These are phyloP conservation scores for Ilex aquifolium DNA, from an alignment of 257 asterid species.

Conservation along the genomic window DNA sequence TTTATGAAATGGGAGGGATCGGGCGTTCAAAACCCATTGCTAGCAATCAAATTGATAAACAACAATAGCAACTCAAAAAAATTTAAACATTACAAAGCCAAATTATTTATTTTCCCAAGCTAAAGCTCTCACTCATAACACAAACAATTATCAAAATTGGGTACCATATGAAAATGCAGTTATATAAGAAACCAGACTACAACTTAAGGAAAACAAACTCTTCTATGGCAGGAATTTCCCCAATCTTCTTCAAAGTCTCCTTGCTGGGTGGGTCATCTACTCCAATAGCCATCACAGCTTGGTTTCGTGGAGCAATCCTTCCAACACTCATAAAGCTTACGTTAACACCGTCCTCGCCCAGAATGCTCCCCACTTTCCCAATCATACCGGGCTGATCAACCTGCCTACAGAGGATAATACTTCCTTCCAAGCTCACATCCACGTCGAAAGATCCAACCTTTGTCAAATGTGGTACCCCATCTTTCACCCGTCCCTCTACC, in stretches of 20 bases:
- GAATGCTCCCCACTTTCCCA: constrained; percentile 77
- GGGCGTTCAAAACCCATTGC: background rate
- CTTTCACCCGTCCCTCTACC: constrained; percentile 84
- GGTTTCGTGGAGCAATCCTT: constrained; percentile 79
- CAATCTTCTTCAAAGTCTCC: constrained; percentile 68
- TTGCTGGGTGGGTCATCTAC: constrained; percentile 88
- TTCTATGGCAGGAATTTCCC: constrained; percentile 75
- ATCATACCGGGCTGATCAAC: constrained; percentile 98
- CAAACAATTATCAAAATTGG: constrained; percentile 29
- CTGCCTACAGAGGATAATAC: constrained; percentile 84
- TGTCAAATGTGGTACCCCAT: constrained; percentile 79
- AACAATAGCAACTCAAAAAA: background rate
- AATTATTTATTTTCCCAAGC: constrained; percentile 18
- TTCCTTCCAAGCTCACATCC: constrained; percentile 91
- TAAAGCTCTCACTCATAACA: constrained; percentile 7
- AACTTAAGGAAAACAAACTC: constrained; percentile 78
- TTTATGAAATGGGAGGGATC: too few species aligned
- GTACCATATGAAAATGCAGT: background rate
- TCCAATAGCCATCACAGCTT: constrained; percentile 93
- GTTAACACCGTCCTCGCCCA: constrained; percentile 79
- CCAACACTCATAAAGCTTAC: constrained; percentile 96
- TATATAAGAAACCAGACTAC: constrained; percentile 18
- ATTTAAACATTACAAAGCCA: constrained; percentile 2
- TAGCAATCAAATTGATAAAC: constrained; percentile 1
- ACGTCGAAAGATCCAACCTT: constrained; percentile 87